Evolutionary conservation across 371 early-diverging fungal genomes (phyloP).

Genomic region (Mortierella sp.): DNA sequence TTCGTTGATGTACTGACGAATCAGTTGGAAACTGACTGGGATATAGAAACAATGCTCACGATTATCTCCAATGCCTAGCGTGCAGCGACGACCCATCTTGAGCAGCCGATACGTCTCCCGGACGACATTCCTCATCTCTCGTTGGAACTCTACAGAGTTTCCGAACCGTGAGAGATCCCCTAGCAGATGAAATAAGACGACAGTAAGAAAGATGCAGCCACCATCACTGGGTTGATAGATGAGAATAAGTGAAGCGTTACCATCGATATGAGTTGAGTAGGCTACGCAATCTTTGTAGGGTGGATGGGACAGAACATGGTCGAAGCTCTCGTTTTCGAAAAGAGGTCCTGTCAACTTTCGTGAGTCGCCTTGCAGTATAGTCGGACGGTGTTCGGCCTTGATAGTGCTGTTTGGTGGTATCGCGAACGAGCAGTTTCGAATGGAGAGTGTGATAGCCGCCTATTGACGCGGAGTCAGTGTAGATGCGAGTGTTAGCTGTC

Average conservation of each 20-base stretch:
- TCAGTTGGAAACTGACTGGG: slow-evolving; percentile 85
- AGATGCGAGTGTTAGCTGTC: no score
- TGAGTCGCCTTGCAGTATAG: slow-evolving; percentile 84
- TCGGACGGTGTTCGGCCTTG: slow-evolving; percentile 83
- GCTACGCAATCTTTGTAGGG: slow-evolving; percentile 94
- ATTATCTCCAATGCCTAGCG: slow-evolving; percentile 94
- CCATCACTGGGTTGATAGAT: neutral
- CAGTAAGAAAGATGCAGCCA: no score
- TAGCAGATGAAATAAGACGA: slow-evolving; percentile 63
- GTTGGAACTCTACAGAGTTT: slow-evolving; percentile 78
- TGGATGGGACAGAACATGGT: slow-evolving; percentile 91
- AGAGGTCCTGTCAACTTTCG: slow-evolving; percentile 67
- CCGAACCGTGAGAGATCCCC: slow-evolving; percentile 87
- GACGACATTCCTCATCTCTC: slow-evolving; percentile 80
- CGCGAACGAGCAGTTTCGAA: slow-evolving; percentile 87
- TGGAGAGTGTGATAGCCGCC: slow-evolving; percentile 85
- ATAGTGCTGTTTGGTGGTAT: slow-evolving; percentile 71
- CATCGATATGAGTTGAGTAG: slow-evolving; percentile 64
- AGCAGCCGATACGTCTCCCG: slow-evolving; percentile 79
- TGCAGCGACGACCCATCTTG: slow-evolving; percentile 77
- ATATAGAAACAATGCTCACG: slow-evolving; percentile 89
- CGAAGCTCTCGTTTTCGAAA: slow-evolving; percentile 75
- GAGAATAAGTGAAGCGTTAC: slow-evolving; percentile 4
- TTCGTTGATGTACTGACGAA: slow-evolving; percentile 80
- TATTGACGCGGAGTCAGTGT: slow-evolving; percentile 17